Evolutionary conservation across 768 basidiomycete species (phyloP), one percentile per base, ranked within the genome.

Genomic region (Suillus plorans): DNA sequence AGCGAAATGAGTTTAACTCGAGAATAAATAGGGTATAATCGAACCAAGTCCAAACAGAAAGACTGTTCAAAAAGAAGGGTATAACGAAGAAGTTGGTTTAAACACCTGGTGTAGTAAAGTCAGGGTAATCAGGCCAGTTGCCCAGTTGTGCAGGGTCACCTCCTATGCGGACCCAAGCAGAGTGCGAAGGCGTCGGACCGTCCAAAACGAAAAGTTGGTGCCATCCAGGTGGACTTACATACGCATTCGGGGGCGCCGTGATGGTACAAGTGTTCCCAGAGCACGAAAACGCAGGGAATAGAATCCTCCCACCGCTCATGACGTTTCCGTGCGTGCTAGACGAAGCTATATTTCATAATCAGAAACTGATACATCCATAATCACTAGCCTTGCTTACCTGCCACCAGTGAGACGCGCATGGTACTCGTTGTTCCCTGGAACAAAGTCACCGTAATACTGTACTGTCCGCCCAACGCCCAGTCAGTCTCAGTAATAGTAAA

Each of bases 291-390:
- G 81, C 83, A 5, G 94, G 89, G 80, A 92, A 92, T 69, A 93
- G 76, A 2, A 85, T 86, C 62, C 89, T 82, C 2, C 84, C 83
- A 1, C 89, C 89, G 10, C 73, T 77, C 89, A 92, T 92, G 0
- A 85, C 77, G 68, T 92, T 92, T 13, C 90, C 91, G 71, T 91
- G 90, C 0, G 89, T 91, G 63, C 88, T 90, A 34, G 91, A 91
- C 0, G 85, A 84, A 4, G 89, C 90, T 88, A 61, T 64, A 41
- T 53, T 61, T 16, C 70, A 68, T 52, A 69, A 56, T 9, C 63
- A 57, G n/a, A 20, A 20, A 9, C 12, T 4, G 39, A 20, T 41
- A 0, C 14, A 58, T 55, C 20, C 20, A 44, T 16, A 10, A 44
- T 16, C 6, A 20, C 20, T 8, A 41, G 31, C 1, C 13, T n/a